Evolutionary conservation across 495 filamentous ascomycete genomes (phyloP).

Genomic region (Annulohypoxylon stygium): DNA sequence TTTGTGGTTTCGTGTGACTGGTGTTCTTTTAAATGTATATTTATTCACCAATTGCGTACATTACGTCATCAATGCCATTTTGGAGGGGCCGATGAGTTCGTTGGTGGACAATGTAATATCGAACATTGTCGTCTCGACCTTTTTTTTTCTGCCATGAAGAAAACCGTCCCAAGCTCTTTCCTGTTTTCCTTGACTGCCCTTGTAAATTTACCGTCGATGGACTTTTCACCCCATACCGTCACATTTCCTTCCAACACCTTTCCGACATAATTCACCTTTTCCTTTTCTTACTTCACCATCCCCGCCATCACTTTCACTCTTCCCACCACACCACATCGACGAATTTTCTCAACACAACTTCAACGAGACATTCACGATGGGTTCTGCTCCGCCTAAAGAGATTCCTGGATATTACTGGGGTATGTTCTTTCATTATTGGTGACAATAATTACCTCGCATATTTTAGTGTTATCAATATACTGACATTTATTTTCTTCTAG

Average conservation of each 20-base stretch:
- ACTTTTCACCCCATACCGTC: not conserved
- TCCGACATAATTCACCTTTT: not conserved
- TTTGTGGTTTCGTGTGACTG: not conserved
- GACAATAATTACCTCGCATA: not conserved
- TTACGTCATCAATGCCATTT: not conserved
- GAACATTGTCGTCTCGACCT: too few species aligned
- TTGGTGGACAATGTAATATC: not conserved
- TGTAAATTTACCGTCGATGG: too few species aligned
- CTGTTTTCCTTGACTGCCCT: too few species aligned
- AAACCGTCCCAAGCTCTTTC: too few species aligned
- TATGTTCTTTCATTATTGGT: not conserved
- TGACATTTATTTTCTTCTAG: constrained; percentile 41
- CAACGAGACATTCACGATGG: constrained; percentile 1
- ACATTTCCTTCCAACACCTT: not conserved
- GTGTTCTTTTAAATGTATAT: not conserved
- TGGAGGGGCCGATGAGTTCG: not conserved
- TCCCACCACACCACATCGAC: not conserved
- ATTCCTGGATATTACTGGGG: constrained; percentile 39
- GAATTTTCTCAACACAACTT: not conserved
- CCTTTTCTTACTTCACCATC: not conserved
- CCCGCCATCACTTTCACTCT: not conserved
- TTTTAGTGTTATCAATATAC: not conserved
- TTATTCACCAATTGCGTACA: not conserved
- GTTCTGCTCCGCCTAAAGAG: not conserved
- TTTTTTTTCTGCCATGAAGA: too few species aligned